Evolutionary conservation across 208 protist genomes (phyloP).

Genomic region (Angomonas deanei): DNA sequence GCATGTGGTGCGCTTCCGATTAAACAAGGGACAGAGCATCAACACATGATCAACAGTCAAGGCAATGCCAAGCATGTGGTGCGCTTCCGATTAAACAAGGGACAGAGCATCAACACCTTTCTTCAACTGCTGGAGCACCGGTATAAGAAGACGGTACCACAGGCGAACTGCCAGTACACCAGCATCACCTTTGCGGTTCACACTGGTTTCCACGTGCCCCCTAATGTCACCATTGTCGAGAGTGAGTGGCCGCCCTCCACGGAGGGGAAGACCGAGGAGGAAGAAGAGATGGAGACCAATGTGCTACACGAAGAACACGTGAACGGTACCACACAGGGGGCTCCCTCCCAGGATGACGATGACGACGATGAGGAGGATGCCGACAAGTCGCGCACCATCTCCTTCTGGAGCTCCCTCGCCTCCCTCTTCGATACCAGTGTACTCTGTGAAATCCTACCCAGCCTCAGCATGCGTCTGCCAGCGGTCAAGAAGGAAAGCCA

Average conservation of each 20-base stretch:
- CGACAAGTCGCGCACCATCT: constrained; percentile 2
- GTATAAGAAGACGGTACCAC: constrained; percentile 28
- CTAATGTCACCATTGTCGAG: neutral
- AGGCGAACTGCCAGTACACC: constrained; percentile 35
- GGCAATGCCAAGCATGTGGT: neutral
- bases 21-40: neutral
- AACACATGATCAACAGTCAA: constrained; percentile 6
- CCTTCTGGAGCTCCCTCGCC: constrained; percentile 48
- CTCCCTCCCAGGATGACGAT: neutral
- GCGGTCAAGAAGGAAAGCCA: constrained; percentile 7
- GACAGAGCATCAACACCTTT: constrained; percentile 11
- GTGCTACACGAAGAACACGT: neutral
- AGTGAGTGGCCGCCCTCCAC: neutral
- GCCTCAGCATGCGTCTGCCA: constrained; percentile 41
- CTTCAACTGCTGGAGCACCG: constrained; percentile 38
- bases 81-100: neutral
- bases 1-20: neutral
- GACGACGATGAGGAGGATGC: neutral
- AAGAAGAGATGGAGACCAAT: neutral
- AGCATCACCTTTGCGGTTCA: constrained; percentile 38
- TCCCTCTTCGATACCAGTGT: constrained; percentile 54
- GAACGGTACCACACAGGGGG: neutral
- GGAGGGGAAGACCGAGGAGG: constrained; percentile 2
- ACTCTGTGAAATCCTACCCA: constrained; percentile 54
- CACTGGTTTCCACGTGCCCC: neutral